A percentile compares a stretch with the other conserved stretches of the same genome.
phyloP scores from a whole-genome alignment of 306 rosid genomes.

The Castanospermum australe region DNA sequence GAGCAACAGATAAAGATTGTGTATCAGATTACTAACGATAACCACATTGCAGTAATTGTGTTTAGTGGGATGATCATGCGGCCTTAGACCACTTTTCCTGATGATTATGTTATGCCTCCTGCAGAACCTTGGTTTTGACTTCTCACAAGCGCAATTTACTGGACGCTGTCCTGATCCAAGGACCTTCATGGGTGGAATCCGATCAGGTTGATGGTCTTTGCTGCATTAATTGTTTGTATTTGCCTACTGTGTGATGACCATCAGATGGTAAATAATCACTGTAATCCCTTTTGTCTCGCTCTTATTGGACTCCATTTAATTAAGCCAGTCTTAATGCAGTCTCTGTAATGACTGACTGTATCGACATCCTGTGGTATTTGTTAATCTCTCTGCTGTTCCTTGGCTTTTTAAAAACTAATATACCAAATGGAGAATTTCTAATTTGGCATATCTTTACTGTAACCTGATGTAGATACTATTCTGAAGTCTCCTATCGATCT shows the following conservation, averaged over 20 bases:
- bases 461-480: not conserved
- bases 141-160: slow-evolving; percentile 91
- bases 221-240: slow-evolving; percentile 25
- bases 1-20: not conserved
- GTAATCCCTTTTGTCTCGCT: not conserved
- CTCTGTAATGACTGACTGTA: slow-evolving; percentile 18
- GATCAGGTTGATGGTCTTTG: slow-evolving; percentile 52
- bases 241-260: slow-evolving; percentile 26
- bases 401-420: not conserved
- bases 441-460: not conserved
- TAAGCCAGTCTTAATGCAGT: not conserved
- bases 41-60: not conserved
- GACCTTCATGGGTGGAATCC: slow-evolving; percentile 95
- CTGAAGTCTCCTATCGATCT: not conserved
- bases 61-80: slow-evolving; percentile 1
- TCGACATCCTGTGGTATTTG: not conserved
- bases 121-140: slow-evolving; percentile 98
- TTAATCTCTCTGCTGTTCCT: not conserved
- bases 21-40: not conserved
- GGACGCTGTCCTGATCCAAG: slow-evolving; percentile 96
- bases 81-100: not conserved
- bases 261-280: slow-evolving; percentile 16
- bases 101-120: slow-evolving; percentile 25
- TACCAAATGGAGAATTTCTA: not conserved
- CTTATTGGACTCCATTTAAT: not conserved